Percentiles rank a stretch among this genome's conserved stretches.
Conservation (phyloP, 192 early-diverging fungal species). For the Coemansia sp. region DNA sequence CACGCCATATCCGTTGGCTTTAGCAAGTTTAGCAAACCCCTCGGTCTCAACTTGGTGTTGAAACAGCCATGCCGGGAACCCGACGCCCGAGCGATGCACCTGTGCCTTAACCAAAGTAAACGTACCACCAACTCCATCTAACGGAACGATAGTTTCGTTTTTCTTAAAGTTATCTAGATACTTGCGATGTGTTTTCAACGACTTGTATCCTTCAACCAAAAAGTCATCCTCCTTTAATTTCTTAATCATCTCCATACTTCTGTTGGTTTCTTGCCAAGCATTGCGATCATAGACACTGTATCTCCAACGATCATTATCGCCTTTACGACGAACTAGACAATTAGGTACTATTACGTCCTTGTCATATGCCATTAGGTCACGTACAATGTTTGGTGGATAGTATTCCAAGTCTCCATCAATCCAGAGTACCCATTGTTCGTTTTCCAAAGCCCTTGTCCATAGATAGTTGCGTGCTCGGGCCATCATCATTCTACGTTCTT, state of each 20-base stretch:
- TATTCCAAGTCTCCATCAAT: slow-evolving; percentile 68
- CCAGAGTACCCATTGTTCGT: slow-evolving; percentile 72
- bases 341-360: slow-evolving; percentile 70
- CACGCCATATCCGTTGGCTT: slow-evolving; percentile 57
- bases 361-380: slow-evolving; percentile 58
- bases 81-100: slow-evolving; percentile 64
- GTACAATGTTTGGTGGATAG: slow-evolving; percentile 58
- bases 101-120: slow-evolving; percentile 62
- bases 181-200: slow-evolving; percentile 38
- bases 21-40: slow-evolving; percentile 70
- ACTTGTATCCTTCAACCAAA: slow-evolving; percentile 46
- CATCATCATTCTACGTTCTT: slow-evolving; percentile 56
- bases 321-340: slow-evolving; percentile 46
- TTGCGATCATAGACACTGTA: slow-evolving; percentile 63
- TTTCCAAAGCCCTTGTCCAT: slow-evolving; percentile 54
- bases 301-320: slow-evolving; percentile 48
- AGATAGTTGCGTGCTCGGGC: slow-evolving; percentile 63
- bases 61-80: slow-evolving; percentile 60
- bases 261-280: slow-evolving; percentile 63
- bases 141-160: slow-evolving; percentile 48
- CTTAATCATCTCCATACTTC: slow-evolving; percentile 49
- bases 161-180: slow-evolving; percentile 42
- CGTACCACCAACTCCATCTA: slow-evolving; percentile 68
- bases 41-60: slow-evolving; percentile 71
- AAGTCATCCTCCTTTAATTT: slow-evolving; percentile 39